A percentile compares a stretch with the other conserved stretches of the same genome.
These are phyloP conservation scores for Arxiozyma slooffiae DNA, from an alignment of 1,139 yeast genomes.

Conservation along the genomic window DNA sequence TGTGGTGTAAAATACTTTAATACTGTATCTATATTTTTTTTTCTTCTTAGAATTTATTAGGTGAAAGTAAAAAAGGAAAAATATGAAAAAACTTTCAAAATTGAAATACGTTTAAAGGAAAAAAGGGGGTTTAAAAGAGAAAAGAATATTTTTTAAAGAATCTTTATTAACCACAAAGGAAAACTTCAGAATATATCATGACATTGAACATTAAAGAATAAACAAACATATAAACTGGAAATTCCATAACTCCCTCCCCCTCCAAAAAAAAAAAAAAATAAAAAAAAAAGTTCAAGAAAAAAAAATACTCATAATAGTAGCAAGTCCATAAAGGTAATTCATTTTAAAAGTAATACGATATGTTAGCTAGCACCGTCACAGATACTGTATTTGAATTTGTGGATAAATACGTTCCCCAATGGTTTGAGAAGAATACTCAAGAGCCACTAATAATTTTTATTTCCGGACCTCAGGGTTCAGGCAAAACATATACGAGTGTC, in stretches of 20 bases:
- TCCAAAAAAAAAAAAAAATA: no score
- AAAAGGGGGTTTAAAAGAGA: neutral
- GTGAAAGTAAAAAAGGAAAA: neutral
- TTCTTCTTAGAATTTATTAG: neutral
- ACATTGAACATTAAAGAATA: no score
- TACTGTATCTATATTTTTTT: no score
- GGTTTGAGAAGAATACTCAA: constrained; percentile 14
- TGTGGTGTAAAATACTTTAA: neutral
- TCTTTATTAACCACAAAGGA: neutral
- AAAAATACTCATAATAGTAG: no score
- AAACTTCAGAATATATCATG: no score
- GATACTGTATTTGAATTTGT: constrained; percentile 40
- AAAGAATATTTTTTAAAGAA: neutral
- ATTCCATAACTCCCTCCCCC: no score
- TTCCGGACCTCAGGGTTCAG: constrained; percentile 91
- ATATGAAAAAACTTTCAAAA: neutral
- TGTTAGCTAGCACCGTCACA: constrained; percentile 95
- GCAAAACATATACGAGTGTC: constrained; percentile 62
- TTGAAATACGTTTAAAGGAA: neutral
- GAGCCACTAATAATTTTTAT: constrained; percentile 56
- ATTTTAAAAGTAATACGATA: neutral
- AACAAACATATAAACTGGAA: neutral
- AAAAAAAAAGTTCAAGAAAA: neutral
- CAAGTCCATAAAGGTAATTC: neutral
- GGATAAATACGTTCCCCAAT: constrained; percentile 16